Evolutionary conservation across 495 filamentous ascomycete species (phyloP).

Genomic region (Zalerion maritima): DNA sequence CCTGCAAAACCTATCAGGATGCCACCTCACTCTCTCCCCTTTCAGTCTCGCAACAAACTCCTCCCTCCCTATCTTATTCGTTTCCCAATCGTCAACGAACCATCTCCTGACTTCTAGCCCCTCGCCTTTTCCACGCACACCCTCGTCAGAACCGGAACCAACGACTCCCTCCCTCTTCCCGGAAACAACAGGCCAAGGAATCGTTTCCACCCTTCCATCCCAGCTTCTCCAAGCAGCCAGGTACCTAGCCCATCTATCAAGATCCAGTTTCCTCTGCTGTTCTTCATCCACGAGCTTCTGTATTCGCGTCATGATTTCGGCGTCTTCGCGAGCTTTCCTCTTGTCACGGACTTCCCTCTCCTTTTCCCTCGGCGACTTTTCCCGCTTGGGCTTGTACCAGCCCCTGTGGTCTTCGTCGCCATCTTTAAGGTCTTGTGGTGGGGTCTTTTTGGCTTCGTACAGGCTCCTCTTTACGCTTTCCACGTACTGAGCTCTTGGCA

Average conservation of each 20-base stretch:
- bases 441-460: conserved; percentile 71
- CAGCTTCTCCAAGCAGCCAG: conserved; percentile 40
- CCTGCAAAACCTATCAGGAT: conserved; percentile 97
- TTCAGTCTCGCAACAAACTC: conserved; percentile 53
- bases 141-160: too few species aligned
- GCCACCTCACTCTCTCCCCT: conserved; percentile 80
- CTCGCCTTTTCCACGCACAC: too few species aligned
- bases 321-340: conserved; percentile 24
- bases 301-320: conserved; percentile 30
- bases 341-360: conserved; percentile 24
- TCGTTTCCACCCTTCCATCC: conserved; percentile 26
- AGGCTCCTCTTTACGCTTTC: conserved; percentile 13
- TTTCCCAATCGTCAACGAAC: conserved; percentile 20
- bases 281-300: conserved; percentile 34
- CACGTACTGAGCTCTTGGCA: conserved; percentile 22
- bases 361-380: conserved; percentile 29
- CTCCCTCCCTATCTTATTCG: conserved; percentile 44
- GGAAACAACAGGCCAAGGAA: conserved; percentile 69
- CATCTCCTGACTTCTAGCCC: conserved; percentile 21
- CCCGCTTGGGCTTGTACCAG: conserved; percentile 43
- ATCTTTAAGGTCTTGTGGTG: too few species aligned
- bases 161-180: conserved; percentile 30
- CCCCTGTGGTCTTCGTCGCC: conserved; percentile 52
- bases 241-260: conserved; percentile 50
- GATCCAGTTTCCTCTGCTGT: conserved; percentile 20